Evolutionary conservation across 2,329 filamentous ascomycete species (phyloP).

Genomic region (Ophiostoma triangulosporum): DNA sequence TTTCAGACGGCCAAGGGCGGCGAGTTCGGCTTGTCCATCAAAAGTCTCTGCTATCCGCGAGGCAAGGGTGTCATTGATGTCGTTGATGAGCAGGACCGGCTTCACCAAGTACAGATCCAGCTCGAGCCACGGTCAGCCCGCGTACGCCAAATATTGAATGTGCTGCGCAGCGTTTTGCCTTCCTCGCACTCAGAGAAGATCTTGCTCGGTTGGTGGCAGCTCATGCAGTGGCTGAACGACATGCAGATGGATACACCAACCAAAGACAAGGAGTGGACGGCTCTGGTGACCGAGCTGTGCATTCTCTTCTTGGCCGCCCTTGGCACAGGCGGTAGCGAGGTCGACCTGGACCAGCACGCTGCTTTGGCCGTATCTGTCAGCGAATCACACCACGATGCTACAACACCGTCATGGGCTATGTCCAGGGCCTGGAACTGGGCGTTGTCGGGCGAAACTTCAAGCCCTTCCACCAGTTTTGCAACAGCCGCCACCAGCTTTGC

Average conservation of each 20-base stretch:
- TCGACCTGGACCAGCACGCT: background rate
- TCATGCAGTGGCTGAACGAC: constrained; percentile 50
- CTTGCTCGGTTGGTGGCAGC: constrained; percentile 59
- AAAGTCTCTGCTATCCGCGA: constrained; percentile 43
- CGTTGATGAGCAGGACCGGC: constrained; percentile 44
- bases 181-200: constrained; percentile 45
- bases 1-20: constrained; percentile 4
- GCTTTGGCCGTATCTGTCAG: background rate
- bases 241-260: constrained; percentile 21
- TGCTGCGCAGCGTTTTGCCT: constrained; percentile 51
- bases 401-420: background rate
- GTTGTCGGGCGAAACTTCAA: background rate
- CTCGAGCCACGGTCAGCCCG: constrained; percentile 52
- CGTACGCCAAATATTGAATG: constrained; percentile 45
- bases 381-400: background rate
- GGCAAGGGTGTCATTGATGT: constrained; percentile 51
- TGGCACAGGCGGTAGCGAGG: background rate
- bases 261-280: constrained; percentile 54
- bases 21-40: constrained; percentile 30
- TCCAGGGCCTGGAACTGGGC: constrained; percentile 16
- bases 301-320: constrained; percentile 38
- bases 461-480: background rate
- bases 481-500: background rate
- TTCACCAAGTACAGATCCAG: constrained; percentile 54
- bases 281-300: constrained; percentile 49